Evolutionary conservation across 306 rosid genomes (phyloP).

Genomic region (Leucaena leucocephala): DNA sequence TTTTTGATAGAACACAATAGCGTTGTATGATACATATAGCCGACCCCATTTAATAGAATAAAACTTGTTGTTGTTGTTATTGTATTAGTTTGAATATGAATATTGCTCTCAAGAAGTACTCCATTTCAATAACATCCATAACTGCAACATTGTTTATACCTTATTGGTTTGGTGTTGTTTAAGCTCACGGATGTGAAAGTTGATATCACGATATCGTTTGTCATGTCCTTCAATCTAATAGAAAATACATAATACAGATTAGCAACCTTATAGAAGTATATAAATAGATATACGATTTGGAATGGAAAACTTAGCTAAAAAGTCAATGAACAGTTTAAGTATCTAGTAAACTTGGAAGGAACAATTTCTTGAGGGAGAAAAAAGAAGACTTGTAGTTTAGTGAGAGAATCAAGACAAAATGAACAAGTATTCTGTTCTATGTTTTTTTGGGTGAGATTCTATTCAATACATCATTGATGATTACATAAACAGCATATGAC

Average conservation of each 20-base stretch:
- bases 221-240: slow-evolving; percentile 61
- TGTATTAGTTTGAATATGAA: slow-evolving; percentile 1
- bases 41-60: no score
- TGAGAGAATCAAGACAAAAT: not conserved
- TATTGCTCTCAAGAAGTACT: not conserved
- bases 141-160: slow-evolving; percentile 48
- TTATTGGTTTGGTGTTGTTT: slow-evolving; percentile 61
- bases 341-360: slow-evolving; percentile 13
- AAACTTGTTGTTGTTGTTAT: no score
- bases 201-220: slow-evolving; percentile 36
- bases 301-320: not conserved
- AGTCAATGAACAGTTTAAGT: slow-evolving; percentile 1
- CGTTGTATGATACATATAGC: no score
- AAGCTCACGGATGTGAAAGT: slow-evolving; percentile 44
- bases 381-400: not conserved
- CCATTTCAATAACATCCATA: not conserved
- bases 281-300: slow-evolving; percentile 10
- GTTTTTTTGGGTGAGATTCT: not conserved
- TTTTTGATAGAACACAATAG: no score
- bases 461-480: not conserved
- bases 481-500: not conserved
- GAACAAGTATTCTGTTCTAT: not conserved
- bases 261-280: not conserved
- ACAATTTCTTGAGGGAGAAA: not conserved
- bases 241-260: slow-evolving; percentile 20